Conservation (phyloP, 2,329 filamentous ascomycete genomes). For the Myriosclerotinia curreyana region DNA sequence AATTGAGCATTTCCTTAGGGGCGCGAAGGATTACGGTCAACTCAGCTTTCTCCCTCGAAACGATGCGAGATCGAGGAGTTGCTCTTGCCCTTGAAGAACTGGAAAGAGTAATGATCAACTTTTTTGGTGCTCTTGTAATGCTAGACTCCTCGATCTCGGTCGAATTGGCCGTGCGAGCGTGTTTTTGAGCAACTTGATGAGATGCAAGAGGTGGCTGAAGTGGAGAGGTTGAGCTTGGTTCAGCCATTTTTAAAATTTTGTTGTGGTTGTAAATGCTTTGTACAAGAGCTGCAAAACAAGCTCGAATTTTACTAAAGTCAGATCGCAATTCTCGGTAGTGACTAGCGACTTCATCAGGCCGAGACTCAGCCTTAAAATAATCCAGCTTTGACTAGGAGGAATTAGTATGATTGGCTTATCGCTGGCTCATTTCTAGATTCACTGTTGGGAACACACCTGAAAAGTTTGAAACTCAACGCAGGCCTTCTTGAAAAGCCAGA, state of each 20-base stretch:
- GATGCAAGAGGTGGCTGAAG: not conserved
- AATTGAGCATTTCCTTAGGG: not conserved
- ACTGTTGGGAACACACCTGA: not conserved
- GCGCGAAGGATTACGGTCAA: not conserved
- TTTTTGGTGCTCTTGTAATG: not conserved
- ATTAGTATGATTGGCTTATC: not conserved
- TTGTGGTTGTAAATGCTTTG: not conserved
- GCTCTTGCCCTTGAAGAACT: too few relatives aligned
- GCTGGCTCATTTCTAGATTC: not conserved
- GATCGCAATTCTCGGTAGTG: not conserved
- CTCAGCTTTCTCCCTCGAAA: not conserved
- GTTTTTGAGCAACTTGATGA: not conserved
- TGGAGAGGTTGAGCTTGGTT: not conserved
- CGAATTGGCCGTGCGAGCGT: not conserved
- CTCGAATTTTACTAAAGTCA: not conserved
- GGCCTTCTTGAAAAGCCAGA: not conserved
- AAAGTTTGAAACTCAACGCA: not conserved
- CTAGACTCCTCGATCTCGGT: not conserved
- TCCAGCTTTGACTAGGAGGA: not conserved
- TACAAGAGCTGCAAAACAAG: not conserved
- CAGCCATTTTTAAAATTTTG: not conserved
- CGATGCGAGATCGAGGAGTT: not conserved
- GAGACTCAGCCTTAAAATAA: slow-evolving; percentile 1
- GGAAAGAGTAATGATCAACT: not conserved
- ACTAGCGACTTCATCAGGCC: not conserved